Evolutionary conservation across 768 basidiomycete genomes (phyloP), one percentile per base, ranked within the genome.

Genomic region (Mycena alexandri): DNA sequence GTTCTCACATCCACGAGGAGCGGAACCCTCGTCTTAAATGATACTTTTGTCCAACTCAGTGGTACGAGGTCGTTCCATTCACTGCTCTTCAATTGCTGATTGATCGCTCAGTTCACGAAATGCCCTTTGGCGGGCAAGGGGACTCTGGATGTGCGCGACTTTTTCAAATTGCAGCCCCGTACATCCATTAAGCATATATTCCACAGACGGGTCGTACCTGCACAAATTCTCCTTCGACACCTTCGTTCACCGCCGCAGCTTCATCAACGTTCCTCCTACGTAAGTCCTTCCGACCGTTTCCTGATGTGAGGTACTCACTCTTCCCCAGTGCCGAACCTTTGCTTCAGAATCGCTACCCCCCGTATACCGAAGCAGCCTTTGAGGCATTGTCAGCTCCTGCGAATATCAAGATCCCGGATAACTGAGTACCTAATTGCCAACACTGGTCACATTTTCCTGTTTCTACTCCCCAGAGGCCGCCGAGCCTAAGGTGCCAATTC

Each of bases 241-340:
- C 61, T 62, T 62, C 13, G 61, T 62, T 34, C 25, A 62, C n/a
- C 61, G 61, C n/a, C 61, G 61, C 42, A 54, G 61, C 42, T 62
- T 53, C 42, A 62, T 62, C 51, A 62, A 62, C 12, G 61, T 62
- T 44, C 61, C 61, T 53, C 51, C 51, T 5, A 21, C 61, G 61
- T 62, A 34, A 33, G 61, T 43, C 33, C 19, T 62, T n/a, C n/a
- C n/a, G n/a, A 6, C 24, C 22, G 17, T 19, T 6, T 21, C n/a
- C 6, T 12, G 7, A 12, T 10, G 14, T 34, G n/a, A 42, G n/a
- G 10, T 47, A 1, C 51, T 19, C n/a, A n/a, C n/a, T n/a, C n/a
- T 58, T 38, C 41, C n/a, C n/a, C n/a, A 65, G 64, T 33, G 41
- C 33, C 21, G 64, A 65, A 38, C 64, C 64, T 11, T 65, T 59